These are phyloP conservation scores for Ophiostoma triangulosporum DNA, from an alignment of 2,329 filamentous ascomycete genomes.

Conservation along the genomic window DNA sequence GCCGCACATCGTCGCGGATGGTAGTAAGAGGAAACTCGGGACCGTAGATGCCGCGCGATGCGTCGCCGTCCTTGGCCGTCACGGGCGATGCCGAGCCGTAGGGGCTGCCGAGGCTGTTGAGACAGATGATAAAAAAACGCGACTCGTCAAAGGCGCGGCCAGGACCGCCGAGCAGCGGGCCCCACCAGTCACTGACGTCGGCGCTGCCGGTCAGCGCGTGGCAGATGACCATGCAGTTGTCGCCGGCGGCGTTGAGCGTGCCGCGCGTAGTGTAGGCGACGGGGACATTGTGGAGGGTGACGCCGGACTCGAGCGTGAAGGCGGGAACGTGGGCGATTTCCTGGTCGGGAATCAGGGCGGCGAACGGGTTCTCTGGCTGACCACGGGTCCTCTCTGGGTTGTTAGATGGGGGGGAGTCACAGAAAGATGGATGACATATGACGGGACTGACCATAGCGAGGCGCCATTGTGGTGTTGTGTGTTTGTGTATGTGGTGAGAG, in stretches of 20 bases:
- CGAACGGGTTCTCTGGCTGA: constrained; percentile 79
- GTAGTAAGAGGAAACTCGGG: constrained; percentile 95
- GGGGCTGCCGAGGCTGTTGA: constrained; percentile 74
- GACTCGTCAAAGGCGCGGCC: constrained; percentile 71
- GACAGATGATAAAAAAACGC: constrained; percentile 72
- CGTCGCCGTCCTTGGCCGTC: constrained; percentile 73
- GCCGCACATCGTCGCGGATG: constrained; percentile 87
- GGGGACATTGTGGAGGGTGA: constrained; percentile 62
- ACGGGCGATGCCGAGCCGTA: constrained; percentile 82
- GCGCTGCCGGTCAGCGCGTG: constrained; percentile 77
- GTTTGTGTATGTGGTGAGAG: too few relatives aligned
- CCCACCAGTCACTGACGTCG: constrained; percentile 82
- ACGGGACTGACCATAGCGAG: constrained; percentile 13
- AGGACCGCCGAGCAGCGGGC: constrained; percentile 62
- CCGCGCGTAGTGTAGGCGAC: constrained; percentile 55
- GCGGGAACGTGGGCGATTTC: constrained; percentile 73
- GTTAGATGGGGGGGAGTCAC: constrained; percentile 6
- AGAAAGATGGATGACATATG: not conserved
- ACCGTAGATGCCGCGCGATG: constrained; percentile 64
- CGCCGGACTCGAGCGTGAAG: constrained; percentile 88
- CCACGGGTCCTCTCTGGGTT: not conserved
- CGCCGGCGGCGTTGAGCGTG: constrained; percentile 40
- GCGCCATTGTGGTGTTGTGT: constrained; percentile 10
- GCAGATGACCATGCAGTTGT: constrained; percentile 65
- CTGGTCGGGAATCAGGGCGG: constrained; percentile 75